phyloP scores from a whole-genome alignment of 2,329 filamentous ascomycete genomes.

The Stachybotrys chlorohalonatus region DNA sequence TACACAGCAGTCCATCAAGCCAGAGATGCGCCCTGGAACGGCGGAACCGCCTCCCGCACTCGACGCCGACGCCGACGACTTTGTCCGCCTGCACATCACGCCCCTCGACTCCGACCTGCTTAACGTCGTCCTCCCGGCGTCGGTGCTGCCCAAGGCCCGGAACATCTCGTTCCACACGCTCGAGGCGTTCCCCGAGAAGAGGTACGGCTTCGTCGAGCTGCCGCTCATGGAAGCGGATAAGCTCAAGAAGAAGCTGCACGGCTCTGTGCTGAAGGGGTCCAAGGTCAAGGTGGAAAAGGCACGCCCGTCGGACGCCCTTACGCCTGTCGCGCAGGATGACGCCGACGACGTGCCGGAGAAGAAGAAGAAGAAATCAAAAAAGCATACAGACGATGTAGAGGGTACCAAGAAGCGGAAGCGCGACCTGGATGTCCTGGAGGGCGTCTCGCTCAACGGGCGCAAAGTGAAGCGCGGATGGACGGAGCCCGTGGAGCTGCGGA shows the following conservation, averaged over 20 bases:
- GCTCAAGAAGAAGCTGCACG: constrained; percentile 83
- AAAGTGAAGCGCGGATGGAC: constrained; percentile 89
- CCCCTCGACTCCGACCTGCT: constrained; percentile 73
- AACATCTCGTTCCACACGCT: constrained; percentile 84
- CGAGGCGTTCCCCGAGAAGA: constrained; percentile 80
- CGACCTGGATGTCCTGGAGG: constrained; percentile 44
- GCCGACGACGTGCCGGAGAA: constrained; percentile 16
- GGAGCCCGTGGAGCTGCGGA: constrained; percentile 47
- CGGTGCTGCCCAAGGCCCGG: constrained; percentile 55
- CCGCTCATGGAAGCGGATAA: constrained; percentile 79
- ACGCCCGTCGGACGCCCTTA: constrained; percentile 40
- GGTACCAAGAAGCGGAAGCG: constrained; percentile 40
- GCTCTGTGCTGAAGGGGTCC: constrained; percentile 70
- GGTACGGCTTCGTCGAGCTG: constrained; percentile 84
- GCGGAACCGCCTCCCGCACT: constrained; percentile 1
- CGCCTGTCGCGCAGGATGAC: constrained; percentile 23
- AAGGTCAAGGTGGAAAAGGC: constrained; percentile 84
- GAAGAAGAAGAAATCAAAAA: constrained; percentile 24
- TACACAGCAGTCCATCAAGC: neutral
- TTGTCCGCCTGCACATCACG: constrained; percentile 64
- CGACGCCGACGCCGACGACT: constrained; percentile 13
- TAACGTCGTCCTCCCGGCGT: constrained; percentile 59
- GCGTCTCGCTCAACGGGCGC: constrained; percentile 64
- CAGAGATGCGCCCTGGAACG: constrained; percentile 14
- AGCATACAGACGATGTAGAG: constrained; percentile 23